Conservation (phyloP, 352 stramenopile species). For the Phytopythium delawarense region DNA sequence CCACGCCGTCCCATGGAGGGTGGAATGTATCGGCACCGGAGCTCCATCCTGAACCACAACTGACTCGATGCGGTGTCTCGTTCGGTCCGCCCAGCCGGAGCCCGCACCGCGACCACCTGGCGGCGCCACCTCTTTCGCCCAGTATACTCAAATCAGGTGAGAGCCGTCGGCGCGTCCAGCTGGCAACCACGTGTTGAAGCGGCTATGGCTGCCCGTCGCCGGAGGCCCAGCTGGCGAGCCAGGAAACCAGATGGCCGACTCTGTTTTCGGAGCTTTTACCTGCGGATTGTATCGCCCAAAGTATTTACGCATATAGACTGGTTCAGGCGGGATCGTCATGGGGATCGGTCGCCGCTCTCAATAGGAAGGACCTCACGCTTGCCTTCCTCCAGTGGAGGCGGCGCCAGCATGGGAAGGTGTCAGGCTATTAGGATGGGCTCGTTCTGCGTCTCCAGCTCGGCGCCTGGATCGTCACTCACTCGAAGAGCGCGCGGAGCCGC, state of each 20-base stretch:
- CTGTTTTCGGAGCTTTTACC: neutral
- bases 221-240: neutral
- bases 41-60: neutral
- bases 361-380: neutral
- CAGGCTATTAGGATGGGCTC: too few relatives aligned
- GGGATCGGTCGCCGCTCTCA: neutral
- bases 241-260: neutral
- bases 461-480: neutral
- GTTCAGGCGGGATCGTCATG: neutral
- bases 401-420: neutral
- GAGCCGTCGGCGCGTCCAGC: neutral
- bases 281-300: neutral
- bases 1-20: neutral
- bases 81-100: neutral
- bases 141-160: neutral
- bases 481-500: constrained; percentile 2
- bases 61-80: neutral
- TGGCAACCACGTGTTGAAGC: neutral
- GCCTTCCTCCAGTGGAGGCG: too few relatives aligned
- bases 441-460: too few relatives aligned
- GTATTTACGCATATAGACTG: neutral
- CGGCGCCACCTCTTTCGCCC: neutral
- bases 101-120: constrained; percentile 2
- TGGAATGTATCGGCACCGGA: neutral
- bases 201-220: neutral